Evolutionary conservation across 306 rosid genomes (phyloP), one percentile per base, ranked within the genome.

Genomic region (Malus fusca): DNA sequence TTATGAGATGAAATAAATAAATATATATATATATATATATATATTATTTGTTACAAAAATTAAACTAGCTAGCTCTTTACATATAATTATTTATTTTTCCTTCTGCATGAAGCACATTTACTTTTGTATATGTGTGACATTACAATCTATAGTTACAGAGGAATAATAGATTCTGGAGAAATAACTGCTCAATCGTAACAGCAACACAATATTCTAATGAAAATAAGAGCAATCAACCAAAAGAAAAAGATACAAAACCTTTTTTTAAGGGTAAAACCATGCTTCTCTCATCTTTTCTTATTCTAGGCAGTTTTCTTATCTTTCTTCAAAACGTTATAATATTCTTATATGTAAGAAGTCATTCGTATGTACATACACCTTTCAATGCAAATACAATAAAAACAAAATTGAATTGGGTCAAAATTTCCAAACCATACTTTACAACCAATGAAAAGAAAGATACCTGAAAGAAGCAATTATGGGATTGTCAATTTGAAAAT

Each of bases 381-480:
- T 6, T 7, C 21, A 48, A 48, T 48, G 55, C 7, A 5, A 13
- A 15, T 48, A 48, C 35, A 61, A 25, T 61, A 14, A 7, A 64
- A 64, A 64, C 22, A 64, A 31, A 30, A 30, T 11, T 4, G 46
- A 40, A 56, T 26, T 3, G 66, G 31, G 31, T 59, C 64, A 23
- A 59, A n/a, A 10, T 26, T 26, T 12, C 66, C 19, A 14, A 2
- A 26, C 11, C 8, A 5, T 26, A 31, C 17, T 4, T 4, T 7
- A 6, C 11, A n/a, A 28, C 5, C 1, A 61, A 33, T 19, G 55
- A 48, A 28, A 17, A 44, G 6, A 33, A 0, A 4, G 7, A 48
- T 79, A 89, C 93, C 85, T 84, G 59, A 87, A 84, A 61, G 90
- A 81, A 11, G 82, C 70, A 43, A 91, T 80, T 3, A 44, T 14